Percentiles rank a stretch among this genome's conserved stretches.
Conservation (phyloP, 2,329 filamentous ascomycete genomes). For the Amesomyces nigricolor region DNA sequence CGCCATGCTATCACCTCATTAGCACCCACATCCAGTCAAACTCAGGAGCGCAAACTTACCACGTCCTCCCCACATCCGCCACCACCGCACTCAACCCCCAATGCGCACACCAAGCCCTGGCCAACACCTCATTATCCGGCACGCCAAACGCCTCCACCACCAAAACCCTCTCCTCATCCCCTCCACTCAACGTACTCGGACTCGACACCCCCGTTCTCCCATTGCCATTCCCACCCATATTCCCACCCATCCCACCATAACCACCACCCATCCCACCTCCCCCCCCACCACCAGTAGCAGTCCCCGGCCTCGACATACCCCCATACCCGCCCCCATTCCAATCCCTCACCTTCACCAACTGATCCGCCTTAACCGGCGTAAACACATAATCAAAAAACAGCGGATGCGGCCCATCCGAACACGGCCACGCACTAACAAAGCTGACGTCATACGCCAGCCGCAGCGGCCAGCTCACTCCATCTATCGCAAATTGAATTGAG, state of each 20-base stretch:
- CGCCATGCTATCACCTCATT: conserved; percentile 47
- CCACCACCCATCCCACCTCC: conserved; percentile 6
- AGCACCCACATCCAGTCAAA: neutral
- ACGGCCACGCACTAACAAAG: conserved; percentile 63
- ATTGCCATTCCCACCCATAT: neutral
- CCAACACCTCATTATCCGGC: conserved; percentile 69
- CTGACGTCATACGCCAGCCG: conserved; percentile 58
- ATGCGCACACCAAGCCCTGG: conserved; percentile 70
- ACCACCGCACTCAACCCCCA: conserved; percentile 68
- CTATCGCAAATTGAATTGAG: conserved; percentile 57
- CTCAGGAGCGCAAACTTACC: conserved; percentile 39
- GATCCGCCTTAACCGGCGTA: conserved; percentile 54
- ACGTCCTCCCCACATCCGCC: conserved; percentile 63
- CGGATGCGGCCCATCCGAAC: conserved; percentile 58
- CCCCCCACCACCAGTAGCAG: neutral
- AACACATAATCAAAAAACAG: conserved; percentile 68
- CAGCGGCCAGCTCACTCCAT: conserved; percentile 58
- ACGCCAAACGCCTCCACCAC: conserved; percentile 69
- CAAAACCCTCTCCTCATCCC: conserved; percentile 59
- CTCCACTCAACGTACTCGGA: conserved; percentile 21
- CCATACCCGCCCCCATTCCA: conserved; percentile 43
- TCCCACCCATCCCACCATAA: neutral
- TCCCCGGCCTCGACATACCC: conserved; percentile 4
- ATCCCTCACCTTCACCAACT: conserved; percentile 59
- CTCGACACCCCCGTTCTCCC: conserved; percentile 16